Conservation (phyloP, 768 basidiomycete species). For the Jaapia argillacea region DNA sequence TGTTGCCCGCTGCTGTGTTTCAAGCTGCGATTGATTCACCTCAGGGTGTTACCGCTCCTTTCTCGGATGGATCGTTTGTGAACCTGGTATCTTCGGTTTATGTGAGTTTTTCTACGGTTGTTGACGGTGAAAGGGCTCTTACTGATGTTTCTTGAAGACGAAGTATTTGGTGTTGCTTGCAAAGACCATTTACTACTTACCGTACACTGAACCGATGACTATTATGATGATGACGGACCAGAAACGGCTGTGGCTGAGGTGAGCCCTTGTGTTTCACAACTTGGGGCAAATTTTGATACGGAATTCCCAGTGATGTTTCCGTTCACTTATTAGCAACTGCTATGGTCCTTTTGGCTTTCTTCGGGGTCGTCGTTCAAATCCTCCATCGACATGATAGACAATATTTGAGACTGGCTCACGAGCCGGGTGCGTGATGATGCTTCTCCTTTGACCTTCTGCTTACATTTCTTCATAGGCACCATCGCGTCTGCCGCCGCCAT, state of each 20-base stretch:
- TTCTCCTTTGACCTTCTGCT: neutral
- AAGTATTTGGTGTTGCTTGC: slow-evolving; percentile 41
- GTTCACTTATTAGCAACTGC: slow-evolving; percentile 32
- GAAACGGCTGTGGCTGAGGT: slow-evolving; percentile 39
- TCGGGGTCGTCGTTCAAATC: slow-evolving; percentile 33
- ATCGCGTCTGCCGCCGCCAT: slow-evolving; percentile 48
- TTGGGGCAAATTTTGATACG: too few species aligned
- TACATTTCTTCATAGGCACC: slow-evolving; percentile 23
- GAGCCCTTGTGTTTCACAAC: too few species aligned
- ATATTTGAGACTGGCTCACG: slow-evolving; percentile 32
- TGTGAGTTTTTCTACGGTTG: slow-evolving; percentile 24
- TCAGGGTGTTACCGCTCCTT: slow-evolving; percentile 27
- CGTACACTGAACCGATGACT: slow-evolving; percentile 21
- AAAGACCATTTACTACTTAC: slow-evolving; percentile 39
- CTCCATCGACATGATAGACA: slow-evolving; percentile 36
- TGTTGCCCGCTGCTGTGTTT: slow-evolving; percentile 41
- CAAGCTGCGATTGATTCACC: slow-evolving; percentile 32
- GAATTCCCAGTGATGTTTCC: too few species aligned
- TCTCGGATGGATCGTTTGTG: slow-evolving; percentile 26
- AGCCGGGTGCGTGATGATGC: slow-evolving; percentile 17
- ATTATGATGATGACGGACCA: slow-evolving; percentile 33
- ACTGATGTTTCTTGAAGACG: slow-evolving; percentile 16
- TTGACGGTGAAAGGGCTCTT: neutral
- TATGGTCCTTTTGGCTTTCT: slow-evolving; percentile 34
- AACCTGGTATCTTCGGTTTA: slow-evolving; percentile 32